These are phyloP conservation scores for Tulasnella sp. DNA, from an alignment of 768 basidiomycete species.

Conservation along the genomic window DNA sequence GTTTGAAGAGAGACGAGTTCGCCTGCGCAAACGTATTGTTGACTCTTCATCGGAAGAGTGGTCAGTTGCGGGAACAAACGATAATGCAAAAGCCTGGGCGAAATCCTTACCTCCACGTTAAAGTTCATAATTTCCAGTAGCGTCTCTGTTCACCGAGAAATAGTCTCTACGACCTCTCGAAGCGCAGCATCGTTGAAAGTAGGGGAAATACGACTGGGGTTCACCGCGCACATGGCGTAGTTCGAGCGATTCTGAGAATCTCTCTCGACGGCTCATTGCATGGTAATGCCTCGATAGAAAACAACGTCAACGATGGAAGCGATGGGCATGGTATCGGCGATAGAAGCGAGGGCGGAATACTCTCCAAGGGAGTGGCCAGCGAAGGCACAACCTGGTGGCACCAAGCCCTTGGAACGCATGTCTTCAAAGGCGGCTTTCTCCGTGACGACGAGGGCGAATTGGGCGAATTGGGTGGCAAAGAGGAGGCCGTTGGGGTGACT, in stretches of 20 bases:
- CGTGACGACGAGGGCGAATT: slow-evolving; percentile 95
- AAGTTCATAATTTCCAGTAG: slow-evolving; percentile 96
- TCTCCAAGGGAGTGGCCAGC: slow-evolving; percentile 98
- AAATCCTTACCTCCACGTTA: no score
- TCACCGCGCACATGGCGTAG: slow-evolving; percentile 99
- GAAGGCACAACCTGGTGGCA: slow-evolving; percentile 86
- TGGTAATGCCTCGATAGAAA: slow-evolving; percentile 98
- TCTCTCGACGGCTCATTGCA: slow-evolving; percentile 96
- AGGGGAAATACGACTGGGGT: slow-evolving; percentile 88
- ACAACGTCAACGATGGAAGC: slow-evolving; percentile 95
- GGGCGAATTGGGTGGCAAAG: slow-evolving; percentile 97
- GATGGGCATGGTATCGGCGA: slow-evolving; percentile 92
- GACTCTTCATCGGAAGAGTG: no score
- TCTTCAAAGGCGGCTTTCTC: slow-evolving; percentile 99
- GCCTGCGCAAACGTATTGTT: slow-evolving; percentile 99
- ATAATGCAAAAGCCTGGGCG: no score
- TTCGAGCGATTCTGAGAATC: slow-evolving; percentile 88
- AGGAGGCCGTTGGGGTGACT: slow-evolving; percentile 90
- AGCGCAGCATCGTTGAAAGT: slow-evolving; percentile 91
- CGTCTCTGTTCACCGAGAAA: slow-evolving; percentile 63
- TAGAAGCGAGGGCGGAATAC: slow-evolving; percentile 95
- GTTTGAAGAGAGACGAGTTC: slow-evolving; percentile 89
- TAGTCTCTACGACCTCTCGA: slow-evolving; percentile 93
- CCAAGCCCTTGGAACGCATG: slow-evolving; percentile 91
- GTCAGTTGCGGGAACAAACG: no score